Conservation (phyloP, 1,139 yeast species). For the Candida albicans region DNA sequence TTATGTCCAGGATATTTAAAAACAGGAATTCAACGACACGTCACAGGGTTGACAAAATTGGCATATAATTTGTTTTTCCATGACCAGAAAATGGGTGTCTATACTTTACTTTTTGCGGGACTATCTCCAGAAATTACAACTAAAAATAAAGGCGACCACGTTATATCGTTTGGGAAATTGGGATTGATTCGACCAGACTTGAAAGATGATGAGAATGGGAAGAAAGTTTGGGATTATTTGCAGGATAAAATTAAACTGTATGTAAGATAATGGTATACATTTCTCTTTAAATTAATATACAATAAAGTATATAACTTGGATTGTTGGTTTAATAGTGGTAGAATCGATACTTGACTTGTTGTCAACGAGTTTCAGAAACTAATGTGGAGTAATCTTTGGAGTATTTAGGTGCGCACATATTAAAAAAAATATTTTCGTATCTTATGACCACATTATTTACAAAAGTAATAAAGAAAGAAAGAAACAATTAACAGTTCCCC, state of each 20-base stretch:
- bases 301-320: too few relatives aligned
- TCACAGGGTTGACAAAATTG: conserved; percentile 9
- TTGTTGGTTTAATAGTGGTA: too few relatives aligned
- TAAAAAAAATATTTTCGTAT: too few relatives aligned
- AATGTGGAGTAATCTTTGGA: not conserved
- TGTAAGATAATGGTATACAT: not conserved
- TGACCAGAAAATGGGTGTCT: conserved; percentile 16
- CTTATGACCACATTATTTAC: too few relatives aligned
- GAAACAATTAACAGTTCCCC: too few relatives aligned
- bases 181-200: conserved; percentile 8
- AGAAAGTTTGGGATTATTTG: conserved; percentile 7
- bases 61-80: conserved; percentile 1
- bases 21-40: conserved; percentile 41
- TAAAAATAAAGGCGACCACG: conserved; percentile 5
- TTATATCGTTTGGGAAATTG: conserved; percentile 11
- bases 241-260: conserved; percentile 8
- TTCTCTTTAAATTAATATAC: too few relatives aligned
- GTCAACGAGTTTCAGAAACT: too few relatives aligned
- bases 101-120: conserved; percentile 22
- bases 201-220: conserved; percentile 3
- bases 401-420: not conserved
- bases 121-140: conserved; percentile 13
- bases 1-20: conserved; percentile 47
- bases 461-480: too few relatives aligned
- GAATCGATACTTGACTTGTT: too few relatives aligned